A percentile compares a stretch with the other conserved stretches of the same genome.
These are phyloP conservation scores for Eucalyptus cladocalyx DNA, from an alignment of 345 rosid species.

Conservation along the genomic window DNA sequence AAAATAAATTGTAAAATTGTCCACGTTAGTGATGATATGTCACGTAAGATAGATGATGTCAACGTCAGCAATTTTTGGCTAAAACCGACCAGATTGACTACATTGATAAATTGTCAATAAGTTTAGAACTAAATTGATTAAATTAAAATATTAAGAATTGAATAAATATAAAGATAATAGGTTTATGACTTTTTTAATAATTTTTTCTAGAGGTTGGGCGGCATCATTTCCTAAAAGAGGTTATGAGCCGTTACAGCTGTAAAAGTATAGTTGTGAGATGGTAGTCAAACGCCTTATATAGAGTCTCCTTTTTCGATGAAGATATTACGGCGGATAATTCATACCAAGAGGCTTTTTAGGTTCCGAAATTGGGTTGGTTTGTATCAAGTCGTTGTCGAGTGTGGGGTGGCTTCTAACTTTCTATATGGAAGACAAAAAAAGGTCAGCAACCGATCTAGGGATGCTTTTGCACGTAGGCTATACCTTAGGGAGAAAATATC, in stretches of 20 bases:
- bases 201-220: accelerated
- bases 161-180: no score
- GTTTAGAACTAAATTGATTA: not conserved
- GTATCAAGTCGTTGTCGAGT: not conserved
- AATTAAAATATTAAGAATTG: no score
- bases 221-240: not conserved
- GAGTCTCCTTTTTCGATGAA: not conserved
- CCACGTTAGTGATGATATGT: not conserved
- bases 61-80: accelerated
- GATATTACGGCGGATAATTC: not conserved
- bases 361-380: not conserved
- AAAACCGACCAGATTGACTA: accelerated
- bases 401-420: not conserved
- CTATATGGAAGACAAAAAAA: not conserved
- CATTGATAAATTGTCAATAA: accelerated
- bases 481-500: not conserved
- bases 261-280: not conserved
- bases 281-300: not conserved
- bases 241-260: not conserved
- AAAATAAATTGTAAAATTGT: no score
- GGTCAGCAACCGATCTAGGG: not conserved
- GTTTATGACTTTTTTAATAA: no score
- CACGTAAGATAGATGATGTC: accelerated
- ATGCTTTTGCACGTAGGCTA: not conserved
- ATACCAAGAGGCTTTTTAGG: not conserved